A percentile compares a stretch with the other conserved stretches of the same genome.
These are phyloP conservation scores for Nitzschia sp. DNA, from an alignment of 108 stramenopile species.

Conservation along the genomic window DNA sequence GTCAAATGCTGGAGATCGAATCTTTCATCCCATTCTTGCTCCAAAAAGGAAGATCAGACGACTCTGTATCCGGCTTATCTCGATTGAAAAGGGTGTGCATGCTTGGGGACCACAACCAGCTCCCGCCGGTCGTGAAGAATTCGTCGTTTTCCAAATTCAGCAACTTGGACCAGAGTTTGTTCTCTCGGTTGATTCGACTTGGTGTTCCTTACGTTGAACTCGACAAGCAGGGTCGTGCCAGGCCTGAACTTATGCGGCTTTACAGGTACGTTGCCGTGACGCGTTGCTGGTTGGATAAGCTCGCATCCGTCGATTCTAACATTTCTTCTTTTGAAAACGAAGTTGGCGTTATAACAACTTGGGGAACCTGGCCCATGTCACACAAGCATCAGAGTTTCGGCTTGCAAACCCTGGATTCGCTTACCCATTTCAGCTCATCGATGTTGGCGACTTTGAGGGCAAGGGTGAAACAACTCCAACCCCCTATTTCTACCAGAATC, in stretches of 20 bases:
- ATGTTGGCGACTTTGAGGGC: slow-evolving; percentile 93
- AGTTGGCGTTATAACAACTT: slow-evolving; percentile 90
- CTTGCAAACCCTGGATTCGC: slow-evolving; percentile 92
- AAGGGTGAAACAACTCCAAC: slow-evolving; percentile 89
- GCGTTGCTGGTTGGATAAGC: background rate
- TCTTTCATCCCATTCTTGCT: slow-evolving; percentile 93
- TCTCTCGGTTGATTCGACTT: slow-evolving; percentile 89
- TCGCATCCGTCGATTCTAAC: background rate
- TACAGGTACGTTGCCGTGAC: slow-evolving; percentile 57
- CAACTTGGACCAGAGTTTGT: slow-evolving; percentile 93
- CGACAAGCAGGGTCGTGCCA: slow-evolving; percentile 92
- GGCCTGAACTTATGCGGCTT: slow-evolving; percentile 88
- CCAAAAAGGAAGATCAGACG: slow-evolving; percentile 84
- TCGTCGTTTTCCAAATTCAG: slow-evolving; percentile 80
- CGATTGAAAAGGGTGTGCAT: slow-evolving; percentile 95
- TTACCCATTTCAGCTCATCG: slow-evolving; percentile 87
- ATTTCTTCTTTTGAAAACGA: slow-evolving; percentile 2
- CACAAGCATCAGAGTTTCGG: slow-evolving; percentile 48
- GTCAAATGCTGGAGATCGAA: slow-evolving; percentile 97
- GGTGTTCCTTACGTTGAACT: slow-evolving; percentile 88
- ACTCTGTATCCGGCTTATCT: slow-evolving; percentile 49
- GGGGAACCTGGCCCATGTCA: slow-evolving; percentile 85
- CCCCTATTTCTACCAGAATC: slow-evolving; percentile 94
- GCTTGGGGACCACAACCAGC: slow-evolving; percentile 98
- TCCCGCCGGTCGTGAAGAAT: slow-evolving; percentile 96